phyloP scores from a whole-genome alignment of 176 grass and related monocot species.

The Carex kokanica region DNA sequence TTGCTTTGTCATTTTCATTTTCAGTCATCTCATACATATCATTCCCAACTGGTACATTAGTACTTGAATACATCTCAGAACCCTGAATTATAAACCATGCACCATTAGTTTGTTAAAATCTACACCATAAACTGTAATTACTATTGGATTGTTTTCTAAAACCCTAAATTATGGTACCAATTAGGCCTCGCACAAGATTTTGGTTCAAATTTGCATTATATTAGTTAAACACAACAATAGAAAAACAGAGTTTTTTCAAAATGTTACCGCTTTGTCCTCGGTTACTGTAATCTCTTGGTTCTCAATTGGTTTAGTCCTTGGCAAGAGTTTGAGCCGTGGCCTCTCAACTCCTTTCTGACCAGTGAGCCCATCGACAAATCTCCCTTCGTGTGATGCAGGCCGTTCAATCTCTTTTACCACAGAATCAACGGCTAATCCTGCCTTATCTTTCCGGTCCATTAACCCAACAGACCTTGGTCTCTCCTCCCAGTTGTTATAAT shows the following conservation, averaged over 20 bases:
- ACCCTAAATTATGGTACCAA: background rate
- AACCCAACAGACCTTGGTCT: constrained; percentile 48
- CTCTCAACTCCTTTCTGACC: constrained; percentile 33
- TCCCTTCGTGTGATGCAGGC: constrained; percentile 61
- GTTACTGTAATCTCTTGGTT: constrained; percentile 31
- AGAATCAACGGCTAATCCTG: constrained; percentile 37
- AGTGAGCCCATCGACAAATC: constrained; percentile 35
- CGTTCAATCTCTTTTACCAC: constrained; percentile 30
- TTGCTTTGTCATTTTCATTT: constrained; percentile 25
- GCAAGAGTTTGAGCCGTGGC: constrained; percentile 80
- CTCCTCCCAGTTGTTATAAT: constrained; percentile 30
- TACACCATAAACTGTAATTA: background rate
- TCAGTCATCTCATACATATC: constrained; percentile 36
- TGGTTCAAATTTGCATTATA: background rate
- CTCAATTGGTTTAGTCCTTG: constrained; percentile 66
- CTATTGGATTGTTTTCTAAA: background rate
- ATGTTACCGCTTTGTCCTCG: constrained; percentile 65
- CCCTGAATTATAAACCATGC: background rate
- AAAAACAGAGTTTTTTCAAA: background rate
- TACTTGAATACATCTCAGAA: background rate
- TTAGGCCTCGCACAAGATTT: background rate
- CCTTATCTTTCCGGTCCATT: constrained; percentile 39
- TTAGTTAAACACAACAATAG: background rate
- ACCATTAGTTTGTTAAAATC: background rate
- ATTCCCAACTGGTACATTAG: constrained; percentile 22